A percentile compares a stretch with the other conserved stretches of the same genome.
These are phyloP conservation scores for Sarocladium brachiariae DNA, from an alignment of 2,329 filamentous ascomycete species.

Conservation along the genomic window DNA sequence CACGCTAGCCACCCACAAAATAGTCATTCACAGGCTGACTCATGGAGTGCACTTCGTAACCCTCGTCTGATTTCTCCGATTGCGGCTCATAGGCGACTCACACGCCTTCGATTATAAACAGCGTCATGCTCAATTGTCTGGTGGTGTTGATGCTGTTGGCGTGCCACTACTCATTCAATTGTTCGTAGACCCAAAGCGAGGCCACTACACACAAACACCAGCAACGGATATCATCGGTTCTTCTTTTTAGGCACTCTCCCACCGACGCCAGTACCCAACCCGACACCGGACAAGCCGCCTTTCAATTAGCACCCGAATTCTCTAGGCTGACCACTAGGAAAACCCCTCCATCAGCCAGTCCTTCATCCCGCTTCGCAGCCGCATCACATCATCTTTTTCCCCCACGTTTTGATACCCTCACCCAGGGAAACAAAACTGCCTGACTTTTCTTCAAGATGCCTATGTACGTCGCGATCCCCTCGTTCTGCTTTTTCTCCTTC, in stretches of 20 bases:
- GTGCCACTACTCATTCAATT: not conserved
- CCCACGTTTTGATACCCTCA: not conserved
- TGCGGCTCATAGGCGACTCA: not conserved
- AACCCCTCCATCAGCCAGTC: not conserved
- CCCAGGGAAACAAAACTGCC: not conserved
- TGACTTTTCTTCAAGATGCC: slow-evolving; percentile 9
- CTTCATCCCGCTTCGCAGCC: slow-evolving; percentile 1
- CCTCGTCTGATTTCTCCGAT: not conserved
- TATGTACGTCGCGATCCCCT: slow-evolving; percentile 10
- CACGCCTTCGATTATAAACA: not conserved
- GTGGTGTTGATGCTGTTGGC: no score
- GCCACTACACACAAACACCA: not conserved
- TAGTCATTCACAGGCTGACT: no score
- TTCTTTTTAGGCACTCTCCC: not conserved
- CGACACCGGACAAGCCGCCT: slow-evolving; percentile 2
- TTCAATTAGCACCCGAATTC: not conserved
- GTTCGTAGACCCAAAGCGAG: not conserved
- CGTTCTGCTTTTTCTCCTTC: not conserved
- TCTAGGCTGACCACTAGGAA: no score
- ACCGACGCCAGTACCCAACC: not conserved
- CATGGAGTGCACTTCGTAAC: not conserved
- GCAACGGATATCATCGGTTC: not conserved
- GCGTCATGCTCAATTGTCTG: not conserved
- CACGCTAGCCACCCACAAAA: no score
- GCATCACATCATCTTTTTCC: slow-evolving; percentile 1